Base-by-base conservation (phyloP, 2,329 filamentous ascomycete genomes). In the Penicillium occitanis region DNA sequence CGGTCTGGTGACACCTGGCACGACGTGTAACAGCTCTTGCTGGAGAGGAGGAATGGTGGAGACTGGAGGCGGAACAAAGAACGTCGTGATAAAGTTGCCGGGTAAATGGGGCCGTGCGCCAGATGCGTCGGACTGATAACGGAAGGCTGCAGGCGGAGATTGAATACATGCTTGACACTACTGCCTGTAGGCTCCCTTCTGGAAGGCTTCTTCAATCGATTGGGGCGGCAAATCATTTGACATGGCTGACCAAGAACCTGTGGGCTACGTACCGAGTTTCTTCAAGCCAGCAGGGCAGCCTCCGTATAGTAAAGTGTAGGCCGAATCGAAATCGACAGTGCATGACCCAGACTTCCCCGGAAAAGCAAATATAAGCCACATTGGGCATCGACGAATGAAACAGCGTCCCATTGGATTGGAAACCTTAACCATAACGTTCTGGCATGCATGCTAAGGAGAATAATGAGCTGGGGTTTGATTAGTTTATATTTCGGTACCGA, bases 21-120 rank as follows among this genome's bases (percentile, higher is more conserved):
- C 48, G 25, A 33, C 14, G 48, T 33, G 5, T 53, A 17, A 28
- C 28, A 37, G n/a, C 53, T 22, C 33, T 57, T 25, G 28, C 58
- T 46, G 19, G 25, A 51, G 4, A 37, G 35, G 59, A 22, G n/a
- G 28, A 22, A 19, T 13, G 2, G 30, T 46, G 14, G 17, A 60
- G 14, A 48, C 33, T 35, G 33, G 33, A 35, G 33, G 33, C 22
- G 10, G n/a, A 61, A 48, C 40, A 48, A 61, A 33, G 58, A 40
- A 51, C 44, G 60, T 62, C 33, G 46, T 17, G 46, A 51, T 62
- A 62, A 40, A 40, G 33, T 62, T 62, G 46, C 42, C 40, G 59
- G 59, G 28, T 48, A 55, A 17, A 35, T 37, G 19, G 28, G 57
- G 40, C 59, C 59, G 59, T 61, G 59, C 59, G 14, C 58, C 17